Evolutionary conservation across 257 asterid genomes (phyloP), one percentile per base, ranked within the genome.

Genomic region (Penstemon davidsonii): DNA sequence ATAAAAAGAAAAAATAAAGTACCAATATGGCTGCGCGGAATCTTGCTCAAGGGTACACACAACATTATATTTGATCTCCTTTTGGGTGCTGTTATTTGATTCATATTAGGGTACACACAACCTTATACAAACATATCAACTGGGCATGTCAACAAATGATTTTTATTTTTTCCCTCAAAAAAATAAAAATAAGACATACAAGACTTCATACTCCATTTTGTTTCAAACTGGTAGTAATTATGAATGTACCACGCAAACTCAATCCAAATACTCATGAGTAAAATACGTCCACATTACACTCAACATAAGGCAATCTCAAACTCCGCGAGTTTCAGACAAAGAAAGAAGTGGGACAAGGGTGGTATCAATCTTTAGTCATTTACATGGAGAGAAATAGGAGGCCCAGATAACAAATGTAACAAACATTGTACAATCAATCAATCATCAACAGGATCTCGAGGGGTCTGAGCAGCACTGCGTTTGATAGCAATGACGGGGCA

Each of bases 401-500:
- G 37, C n/a, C 18, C 58, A 6, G 4, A 38, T 2, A 49, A 49
- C 0, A 0, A 15, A 49, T 49, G 19, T 56, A 46, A 55, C 11
- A 12, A 42, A 13, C 8, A 55, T 9, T 19, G 25, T 42, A 11
- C 40, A 56, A 67, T 33, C 45, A 37, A 78, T 83, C 81, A 80
- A 67, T 82, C 86, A 47, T 80, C 85, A 2, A 70, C 81, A 54
- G 87, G 87, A 60, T 83, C 85, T 61, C 65, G 78, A 62, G 97
- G 96, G 67, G 85, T 82, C 69, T 85, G 86, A 37, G 82, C 82
- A 38, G 87, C 84, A 73, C 54, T 62, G 37, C 84, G 80, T 75
- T 79, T 76, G 47, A 82, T 82, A 4, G 82, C 69, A 43, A 82
- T 79, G 43, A 76, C 82, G 4, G 82, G 87, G 73, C 86, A 82